Percentiles rank a stretch among this genome's conserved stretches.
Evolutionary conservation across 257 asterid species (phyloP).

Genomic region (Verbascum thapsus): DNA sequence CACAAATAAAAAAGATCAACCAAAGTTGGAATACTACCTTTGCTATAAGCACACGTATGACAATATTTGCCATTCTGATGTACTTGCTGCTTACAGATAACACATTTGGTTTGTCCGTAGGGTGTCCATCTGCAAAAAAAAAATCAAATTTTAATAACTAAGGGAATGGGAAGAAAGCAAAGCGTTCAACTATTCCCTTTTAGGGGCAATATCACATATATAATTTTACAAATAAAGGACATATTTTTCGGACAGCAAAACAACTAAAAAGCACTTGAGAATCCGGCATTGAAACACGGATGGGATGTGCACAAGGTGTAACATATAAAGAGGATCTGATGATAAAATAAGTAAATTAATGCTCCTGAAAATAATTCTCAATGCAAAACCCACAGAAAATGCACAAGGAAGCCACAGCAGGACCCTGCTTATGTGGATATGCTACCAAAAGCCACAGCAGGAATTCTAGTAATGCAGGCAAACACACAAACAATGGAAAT

Average conservation of each 20-base stretch:
- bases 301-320: too few species aligned
- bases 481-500: not conserved
- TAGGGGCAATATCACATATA: not conserved
- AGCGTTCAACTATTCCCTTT: not conserved
- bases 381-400: too few species aligned
- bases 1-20: not conserved
- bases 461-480: too few species aligned
- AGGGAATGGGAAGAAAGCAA: not conserved
- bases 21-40: slow-evolving; percentile 48
- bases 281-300: too few species aligned
- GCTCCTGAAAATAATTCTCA: too few species aligned
- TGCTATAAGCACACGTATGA: slow-evolving; percentile 94
- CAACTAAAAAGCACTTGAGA: too few species aligned
- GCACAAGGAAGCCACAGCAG: too few species aligned
- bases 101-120: slow-evolving; percentile 83
- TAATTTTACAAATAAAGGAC: not conserved
- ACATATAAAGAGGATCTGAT: not conserved
- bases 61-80: slow-evolving; percentile 96
- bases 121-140: slow-evolving; percentile 93
- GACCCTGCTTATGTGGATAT: too few species aligned
- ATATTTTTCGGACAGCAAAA: too few species aligned
- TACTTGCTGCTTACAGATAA: slow-evolving; percentile 99
- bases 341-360: too few species aligned
- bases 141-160: slow-evolving; percentile 15
- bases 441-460: too few species aligned